These are phyloP conservation scores for Paracorniculantispora psalliotae DNA, from an alignment of 2,329 filamentous ascomycete genomes.

Conservation along the genomic window DNA sequence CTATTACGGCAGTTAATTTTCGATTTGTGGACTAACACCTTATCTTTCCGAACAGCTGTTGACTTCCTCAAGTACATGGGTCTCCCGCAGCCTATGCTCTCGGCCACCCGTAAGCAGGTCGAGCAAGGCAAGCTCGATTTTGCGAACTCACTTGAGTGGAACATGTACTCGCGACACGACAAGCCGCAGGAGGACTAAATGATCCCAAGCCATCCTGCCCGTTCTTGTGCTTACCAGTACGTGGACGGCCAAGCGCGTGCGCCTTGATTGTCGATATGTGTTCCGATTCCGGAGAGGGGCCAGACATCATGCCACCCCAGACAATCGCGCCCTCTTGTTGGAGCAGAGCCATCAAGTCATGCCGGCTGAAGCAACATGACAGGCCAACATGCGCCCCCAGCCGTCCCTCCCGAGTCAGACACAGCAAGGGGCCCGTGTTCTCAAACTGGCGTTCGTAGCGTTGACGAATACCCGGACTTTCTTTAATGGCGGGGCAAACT, in stretches of 20 bases:
- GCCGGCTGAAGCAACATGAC: not conserved
- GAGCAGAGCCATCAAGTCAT: not conserved
- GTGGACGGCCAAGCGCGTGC: not conserved
- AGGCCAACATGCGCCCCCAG: not conserved
- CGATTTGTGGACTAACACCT: slow-evolving; percentile 7
- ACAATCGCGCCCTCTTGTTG: not conserved
- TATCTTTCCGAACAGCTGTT: slow-evolving; percentile 40
- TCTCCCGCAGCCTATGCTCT: slow-evolving; percentile 55
- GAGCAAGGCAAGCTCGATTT: slow-evolving; percentile 57
- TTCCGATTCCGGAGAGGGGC: not conserved
- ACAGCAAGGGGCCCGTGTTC: not conserved
- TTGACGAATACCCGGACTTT: not conserved
- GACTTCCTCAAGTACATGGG: slow-evolving; percentile 61
- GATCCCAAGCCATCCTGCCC: not conserved
- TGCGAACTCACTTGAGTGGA: slow-evolving; percentile 52
- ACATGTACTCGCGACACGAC: slow-evolving; percentile 58
- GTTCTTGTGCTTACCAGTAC: not conserved
- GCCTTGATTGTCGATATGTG: not conserved
- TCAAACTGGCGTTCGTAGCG: not conserved
- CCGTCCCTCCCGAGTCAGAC: not conserved
- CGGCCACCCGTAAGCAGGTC: slow-evolving; percentile 54
- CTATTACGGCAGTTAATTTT: not conserved
- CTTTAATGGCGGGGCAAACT: not conserved
- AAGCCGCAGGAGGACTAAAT: slow-evolving; percentile 36
- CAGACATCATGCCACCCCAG: not conserved